Percentiles rank a stretch among this genome's conserved stretches.
These are phyloP conservation scores for Aspergillus kassunensis DNA, from an alignment of 495 filamentous ascomycete species.

Conservation along the genomic window DNA sequence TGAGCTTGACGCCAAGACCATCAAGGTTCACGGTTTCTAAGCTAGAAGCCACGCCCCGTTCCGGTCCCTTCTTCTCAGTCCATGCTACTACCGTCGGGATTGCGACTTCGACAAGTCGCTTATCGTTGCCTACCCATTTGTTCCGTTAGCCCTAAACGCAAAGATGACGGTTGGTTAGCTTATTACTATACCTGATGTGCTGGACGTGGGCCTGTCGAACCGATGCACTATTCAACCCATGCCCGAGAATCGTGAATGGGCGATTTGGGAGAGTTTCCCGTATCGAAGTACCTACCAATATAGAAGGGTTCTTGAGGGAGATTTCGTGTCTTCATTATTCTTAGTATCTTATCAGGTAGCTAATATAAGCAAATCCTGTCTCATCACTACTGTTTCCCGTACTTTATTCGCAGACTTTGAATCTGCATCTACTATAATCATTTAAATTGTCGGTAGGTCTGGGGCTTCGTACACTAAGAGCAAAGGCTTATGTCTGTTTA, in stretches of 20 bases:
- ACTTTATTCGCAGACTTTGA: too few species aligned
- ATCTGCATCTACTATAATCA: too few species aligned
- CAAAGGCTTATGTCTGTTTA: too few species aligned
- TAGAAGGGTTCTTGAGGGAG: constrained; percentile 9
- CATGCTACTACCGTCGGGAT: constrained; percentile 37
- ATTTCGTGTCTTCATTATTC: constrained; percentile 6
- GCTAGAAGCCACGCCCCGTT: constrained; percentile 39
- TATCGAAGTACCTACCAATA: constrained; percentile 11
- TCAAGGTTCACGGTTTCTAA: constrained; percentile 75
- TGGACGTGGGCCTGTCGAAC: constrained; percentile 37
- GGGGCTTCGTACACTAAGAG: too few species aligned
- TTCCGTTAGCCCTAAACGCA: constrained; percentile 20
- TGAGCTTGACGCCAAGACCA: constrained; percentile 89
- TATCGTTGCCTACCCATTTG: constrained; percentile 17
- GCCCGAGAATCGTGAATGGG: constrained; percentile 15
- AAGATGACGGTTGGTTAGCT: constrained; percentile 16
- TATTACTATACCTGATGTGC: constrained; percentile 30
- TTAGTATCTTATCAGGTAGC: constrained; percentile 6
- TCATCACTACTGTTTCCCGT: too few species aligned
- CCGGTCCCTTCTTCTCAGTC: constrained; percentile 43
- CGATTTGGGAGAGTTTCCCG: constrained; percentile 21
- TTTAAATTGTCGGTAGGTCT: too few species aligned
- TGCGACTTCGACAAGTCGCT: constrained; percentile 30
- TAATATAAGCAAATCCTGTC: constrained; percentile 7
- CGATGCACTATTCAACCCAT: constrained; percentile 26